Evolutionary conservation across 306 rosid species (phyloP), one percentile per base, ranked within the genome.

Genomic region (Pyrus communis): DNA sequence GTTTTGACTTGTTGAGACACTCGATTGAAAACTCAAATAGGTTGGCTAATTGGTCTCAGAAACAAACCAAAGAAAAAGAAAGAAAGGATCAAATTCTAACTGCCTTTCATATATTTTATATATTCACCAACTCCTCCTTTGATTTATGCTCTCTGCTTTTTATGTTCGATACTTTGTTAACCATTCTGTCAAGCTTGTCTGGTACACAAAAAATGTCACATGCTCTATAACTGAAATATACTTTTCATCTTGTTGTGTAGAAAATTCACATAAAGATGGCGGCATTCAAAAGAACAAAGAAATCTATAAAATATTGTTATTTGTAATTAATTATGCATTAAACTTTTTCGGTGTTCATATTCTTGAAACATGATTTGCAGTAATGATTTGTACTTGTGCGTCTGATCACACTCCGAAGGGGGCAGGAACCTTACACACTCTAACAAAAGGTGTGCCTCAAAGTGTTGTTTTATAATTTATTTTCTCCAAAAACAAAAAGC

Each of bases 361-460:
- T 62, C 78, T 35, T 25, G 60, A 8, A 59, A 74, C 60, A 74
- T 30, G 78, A 74, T 62, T 61, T 67, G 30, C 11, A 62, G 78
- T 43, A 62, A 62, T 74, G 78, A 45, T 74, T 62, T 74, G 70
- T 62, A 18, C 13, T 69, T 28, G 70, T 62, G 70, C 62, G 78
- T 61, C 70, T 74, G 46, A 23, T 17, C 27, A 11, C 61, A 11
- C 23, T 11, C 70, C 31, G 11, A 74, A 2, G 49, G 51, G 51
- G 49, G 28, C 70, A 66, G 70, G 18, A 21, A 12, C 49, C 70
- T 51, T 74, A 27, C 78, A 74, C 28, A 3, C 27, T 45, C 70
- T 22, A 58, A 45, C 78, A 43, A 45, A 74, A 45, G 78, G 22
- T 67, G 67, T 43, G 70, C 78, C 70, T 61, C 12, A 28, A 74